Base-by-base conservation (phyloP, 495 filamentous ascomycete species). In the Trypethelium eluteriae region DNA sequence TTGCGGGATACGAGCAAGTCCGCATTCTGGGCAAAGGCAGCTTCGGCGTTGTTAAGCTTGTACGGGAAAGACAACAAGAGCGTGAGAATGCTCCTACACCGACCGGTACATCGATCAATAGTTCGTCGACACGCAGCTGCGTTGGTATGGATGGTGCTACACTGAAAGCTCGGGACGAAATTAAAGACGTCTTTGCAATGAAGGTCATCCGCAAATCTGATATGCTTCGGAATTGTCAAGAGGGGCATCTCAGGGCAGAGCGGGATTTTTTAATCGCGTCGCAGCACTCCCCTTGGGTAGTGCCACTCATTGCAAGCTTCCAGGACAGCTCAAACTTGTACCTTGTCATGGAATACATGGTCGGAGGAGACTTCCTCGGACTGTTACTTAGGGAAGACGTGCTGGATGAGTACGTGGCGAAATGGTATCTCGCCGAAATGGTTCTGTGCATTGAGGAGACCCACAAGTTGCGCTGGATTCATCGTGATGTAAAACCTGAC, bases 341-440 rank as follows among this genome's bases (percentile, higher is more conserved):
- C 72, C 85, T 98, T 11, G 88, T 96, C 65, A 96, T 96, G 92
- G 92, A 98, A 66, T 98, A 96, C 73, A 95, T 96, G 90, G 87
- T 95, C 6, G 93, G 93, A 16, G 93, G 93, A 2, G 93, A 98
- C 73, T 96, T 98, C 69, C 81, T 98, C 2, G 89, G 89, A 1
- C 78, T 96, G 5, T 76, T 98, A 10, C 89, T 96, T 68, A 87
- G 92, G 36, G 88, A 92, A 72, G 88, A 90, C 65, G 83, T 88
- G 2, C 82, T 98, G 9, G 84, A 83, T 64, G 93, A 98, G 75
- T 79, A 82, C 6, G 85, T 89, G 53, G 87, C 92, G 2, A 84
- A 85, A 62, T 96, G 89, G 81, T 98, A 98, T 72, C 79, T 93
- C 53, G 91, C 93, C 11, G 93, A 98, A 79, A 98, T 96, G 91